Evolutionary conservation across 2,329 filamentous ascomycete genomes (phyloP).

Genomic region (Cladophialophora immunda): DNA sequence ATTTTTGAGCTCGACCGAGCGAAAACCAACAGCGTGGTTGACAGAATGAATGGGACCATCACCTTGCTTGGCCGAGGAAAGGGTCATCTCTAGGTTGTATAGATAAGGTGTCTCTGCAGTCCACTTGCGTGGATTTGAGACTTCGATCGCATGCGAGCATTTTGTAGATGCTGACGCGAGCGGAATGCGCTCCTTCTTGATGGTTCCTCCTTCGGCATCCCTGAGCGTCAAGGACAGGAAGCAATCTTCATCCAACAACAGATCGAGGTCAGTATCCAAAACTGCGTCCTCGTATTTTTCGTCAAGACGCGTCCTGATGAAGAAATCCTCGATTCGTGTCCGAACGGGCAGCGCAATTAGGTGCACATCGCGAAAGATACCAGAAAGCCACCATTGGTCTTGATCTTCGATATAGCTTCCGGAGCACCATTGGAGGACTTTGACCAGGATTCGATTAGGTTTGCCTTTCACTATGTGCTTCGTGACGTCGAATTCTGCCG

Average conservation of each 20-base stretch:
- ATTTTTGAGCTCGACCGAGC: slow-evolving; percentile 67
- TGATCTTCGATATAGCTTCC: slow-evolving; percentile 74
- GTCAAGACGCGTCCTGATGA: slow-evolving; percentile 64
- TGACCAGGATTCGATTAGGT: slow-evolving; percentile 67
- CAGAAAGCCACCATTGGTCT: slow-evolving; percentile 73
- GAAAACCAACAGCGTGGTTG: slow-evolving; percentile 68
- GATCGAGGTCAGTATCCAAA: slow-evolving; percentile 57
- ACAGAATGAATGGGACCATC: slow-evolving; percentile 44
- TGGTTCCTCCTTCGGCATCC: slow-evolving; percentile 2
- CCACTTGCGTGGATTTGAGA: slow-evolving; percentile 70
- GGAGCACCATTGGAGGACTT: slow-evolving; percentile 76
- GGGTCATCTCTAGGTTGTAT: slow-evolving; percentile 13
- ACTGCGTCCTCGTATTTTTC: slow-evolving; percentile 59
- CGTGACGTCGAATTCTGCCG: slow-evolving; percentile 74
- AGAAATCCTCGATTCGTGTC: slow-evolving; percentile 65
- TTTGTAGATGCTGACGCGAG: slow-evolving; percentile 11
- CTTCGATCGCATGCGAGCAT: slow-evolving; percentile 39
- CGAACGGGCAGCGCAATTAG: slow-evolving; percentile 63
- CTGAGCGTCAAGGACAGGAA: slow-evolving; percentile 12
- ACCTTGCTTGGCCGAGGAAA: slow-evolving; percentile 42
- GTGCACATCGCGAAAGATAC: slow-evolving; percentile 72
- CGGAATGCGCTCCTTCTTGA: slow-evolving; percentile 12
- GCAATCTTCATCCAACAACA: slow-evolving; percentile 49
- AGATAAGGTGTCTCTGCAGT: slow-evolving; percentile 65
- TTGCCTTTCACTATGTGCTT: slow-evolving; percentile 54